These are phyloP conservation scores for Fusarium bulbicola DNA, from an alignment of 2,329 filamentous ascomycete species.

Conservation along the genomic window DNA sequence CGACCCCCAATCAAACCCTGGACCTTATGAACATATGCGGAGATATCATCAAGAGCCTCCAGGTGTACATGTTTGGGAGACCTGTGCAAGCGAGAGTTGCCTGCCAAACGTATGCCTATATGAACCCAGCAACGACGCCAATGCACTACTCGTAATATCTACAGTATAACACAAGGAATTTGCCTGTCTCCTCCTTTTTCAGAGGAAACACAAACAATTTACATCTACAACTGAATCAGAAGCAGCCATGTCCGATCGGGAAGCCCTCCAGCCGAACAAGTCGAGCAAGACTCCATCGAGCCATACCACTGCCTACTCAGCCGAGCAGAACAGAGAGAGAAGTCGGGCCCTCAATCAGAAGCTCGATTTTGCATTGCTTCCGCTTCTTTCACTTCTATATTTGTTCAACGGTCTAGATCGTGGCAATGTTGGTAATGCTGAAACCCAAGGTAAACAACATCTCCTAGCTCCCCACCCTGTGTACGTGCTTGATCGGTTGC, in stretches of 20 bases:
- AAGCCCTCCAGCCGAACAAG: neutral
- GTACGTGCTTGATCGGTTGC: neutral
- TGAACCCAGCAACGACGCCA: slow-evolving; percentile 1
- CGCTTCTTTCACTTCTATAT: slow-evolving; percentile 52
- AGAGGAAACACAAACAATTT: neutral
- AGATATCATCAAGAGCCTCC: slow-evolving; percentile 12
- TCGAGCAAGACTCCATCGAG: slow-evolving; percentile 11
- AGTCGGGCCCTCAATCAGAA: slow-evolving; percentile 46
- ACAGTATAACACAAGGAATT: neutral
- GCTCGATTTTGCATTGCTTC: slow-evolving; percentile 49
- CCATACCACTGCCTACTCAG: neutral
- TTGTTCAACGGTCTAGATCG: slow-evolving; percentile 54
- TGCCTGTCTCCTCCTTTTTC: neutral
- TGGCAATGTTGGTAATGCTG: slow-evolving; percentile 53
- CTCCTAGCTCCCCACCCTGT: neutral
- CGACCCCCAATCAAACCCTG: slow-evolving; percentile 16
- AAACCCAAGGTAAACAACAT: slow-evolving; percentile 46
- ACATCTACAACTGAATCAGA: neutral
- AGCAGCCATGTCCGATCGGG: slow-evolving; percentile 13
- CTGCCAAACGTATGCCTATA: slow-evolving; percentile 2
- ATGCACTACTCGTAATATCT: neutral
- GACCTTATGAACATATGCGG: slow-evolving; percentile 7
- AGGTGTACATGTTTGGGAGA: neutral
- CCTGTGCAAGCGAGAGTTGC: slow-evolving; percentile 1
- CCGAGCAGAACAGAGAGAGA: slow-evolving; percentile 7